phyloP scores from a whole-genome alignment of 192 early-diverging fungal species.

The Physocladia obscura region DNA sequence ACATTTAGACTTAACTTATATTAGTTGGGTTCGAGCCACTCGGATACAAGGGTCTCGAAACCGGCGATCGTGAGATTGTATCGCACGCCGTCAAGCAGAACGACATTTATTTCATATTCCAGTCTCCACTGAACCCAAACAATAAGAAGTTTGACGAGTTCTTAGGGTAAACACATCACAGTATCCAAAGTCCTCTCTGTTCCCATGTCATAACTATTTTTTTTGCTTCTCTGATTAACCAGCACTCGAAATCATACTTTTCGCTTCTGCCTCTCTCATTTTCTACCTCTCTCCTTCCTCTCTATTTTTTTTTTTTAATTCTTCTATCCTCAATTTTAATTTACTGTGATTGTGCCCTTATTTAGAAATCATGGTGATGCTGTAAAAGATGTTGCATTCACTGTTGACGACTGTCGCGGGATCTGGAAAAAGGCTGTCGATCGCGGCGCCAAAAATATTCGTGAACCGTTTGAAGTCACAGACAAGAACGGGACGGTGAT shows the following conservation, averaged over 20 bases:
- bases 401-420: conserved; percentile 77
- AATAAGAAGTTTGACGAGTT: conserved; percentile 58
- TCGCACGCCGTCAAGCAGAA: conserved; percentile 86
- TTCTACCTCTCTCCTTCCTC: neutral
- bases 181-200: no score
- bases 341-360: neutral
- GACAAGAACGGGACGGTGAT: conserved; percentile 87
- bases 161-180: no score
- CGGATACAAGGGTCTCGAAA: conserved; percentile 95
- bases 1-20: no score
- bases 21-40: conserved; percentile 87
- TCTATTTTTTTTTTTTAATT: neutral
- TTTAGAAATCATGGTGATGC: conserved; percentile 83
- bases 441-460: conserved; percentile 80
- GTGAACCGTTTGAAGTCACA: conserved; percentile 66
- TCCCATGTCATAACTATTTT: no score
- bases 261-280: no score
- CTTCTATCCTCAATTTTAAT: neutral
- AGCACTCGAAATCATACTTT: no score
- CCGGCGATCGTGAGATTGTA: conserved; percentile 80
- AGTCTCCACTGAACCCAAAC: conserved; percentile 84
- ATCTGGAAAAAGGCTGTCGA: conserved; percentile 80
- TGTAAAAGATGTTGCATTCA: conserved; percentile 93
- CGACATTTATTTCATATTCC: conserved; percentile 83
- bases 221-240: no score